phyloP scores from a whole-genome alignment of 805 yeast genomes.

The Wickerhamiella shivajii region DNA sequence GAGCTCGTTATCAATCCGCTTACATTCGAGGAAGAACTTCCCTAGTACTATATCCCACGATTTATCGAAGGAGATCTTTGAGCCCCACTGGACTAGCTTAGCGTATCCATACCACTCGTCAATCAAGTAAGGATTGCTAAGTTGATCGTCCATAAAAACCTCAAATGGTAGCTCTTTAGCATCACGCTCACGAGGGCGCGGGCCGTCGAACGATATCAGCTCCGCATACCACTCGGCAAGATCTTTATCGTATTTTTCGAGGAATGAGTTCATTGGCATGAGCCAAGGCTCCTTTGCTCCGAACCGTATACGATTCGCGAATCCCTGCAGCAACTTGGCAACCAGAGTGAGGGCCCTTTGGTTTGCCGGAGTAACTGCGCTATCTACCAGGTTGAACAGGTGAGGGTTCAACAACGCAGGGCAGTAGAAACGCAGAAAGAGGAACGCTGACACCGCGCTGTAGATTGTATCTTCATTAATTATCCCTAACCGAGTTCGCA shows the following conservation, averaged over 20 bases:
- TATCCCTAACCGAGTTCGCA: constrained; percentile 8
- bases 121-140: constrained; percentile 25
- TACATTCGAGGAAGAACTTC: constrained; percentile 11
- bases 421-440: constrained; percentile 73
- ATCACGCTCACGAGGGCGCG: constrained; percentile 14
- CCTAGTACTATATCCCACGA: constrained; percentile 10
- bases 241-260: constrained; percentile 41
- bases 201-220: constrained; percentile 28
- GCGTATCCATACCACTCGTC: constrained; percentile 24
- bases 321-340: constrained; percentile 58
- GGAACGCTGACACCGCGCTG: constrained; percentile 68
- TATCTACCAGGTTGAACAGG: constrained; percentile 53
- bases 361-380: constrained; percentile 54
- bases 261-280: constrained; percentile 51
- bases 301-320: constrained; percentile 63
- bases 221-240: constrained; percentile 42
- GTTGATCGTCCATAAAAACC: constrained; percentile 19
- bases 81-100: constrained; percentile 15
- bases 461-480: constrained; percentile 27
- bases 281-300: constrained; percentile 77
- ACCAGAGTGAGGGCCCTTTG: constrained; percentile 70
- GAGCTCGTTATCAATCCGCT: constrained; percentile 8
- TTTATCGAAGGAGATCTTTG: neutral
- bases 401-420: constrained; percentile 90
- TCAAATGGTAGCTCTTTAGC: constrained; percentile 16